These are phyloP conservation scores for Capillidium heterosporum DNA, from an alignment of 371 early-diverging fungal genomes.

Conservation along the genomic window DNA sequence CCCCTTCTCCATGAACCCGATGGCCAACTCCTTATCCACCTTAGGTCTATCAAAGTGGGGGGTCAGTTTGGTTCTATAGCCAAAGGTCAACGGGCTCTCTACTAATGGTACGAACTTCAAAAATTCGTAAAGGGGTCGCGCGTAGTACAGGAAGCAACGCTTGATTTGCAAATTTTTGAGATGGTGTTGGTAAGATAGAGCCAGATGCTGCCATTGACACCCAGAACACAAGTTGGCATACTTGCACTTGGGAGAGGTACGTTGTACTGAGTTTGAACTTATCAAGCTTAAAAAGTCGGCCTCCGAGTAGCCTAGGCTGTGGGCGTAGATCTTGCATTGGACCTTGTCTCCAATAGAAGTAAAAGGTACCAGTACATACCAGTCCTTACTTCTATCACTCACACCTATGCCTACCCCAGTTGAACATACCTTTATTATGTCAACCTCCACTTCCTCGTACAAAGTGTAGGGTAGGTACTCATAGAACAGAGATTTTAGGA, in stretches of 20 bases:
- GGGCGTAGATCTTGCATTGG: background rate
- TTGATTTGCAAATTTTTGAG: constrained; percentile 27
- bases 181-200: constrained; percentile 28
- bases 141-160: constrained; percentile 19
- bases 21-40: constrained; percentile 13
- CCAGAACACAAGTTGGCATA: constrained; percentile 35
- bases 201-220: constrained; percentile 36
- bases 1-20: constrained; percentile 34
- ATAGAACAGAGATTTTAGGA: background rate
- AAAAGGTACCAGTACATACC: constrained; percentile 4
- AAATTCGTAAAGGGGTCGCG: background rate
- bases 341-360: background rate
- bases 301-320: constrained; percentile 26
- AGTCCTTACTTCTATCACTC: background rate
- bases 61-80: constrained; percentile 40
- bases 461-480: background rate
- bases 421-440: background rate
- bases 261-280: constrained; percentile 13
- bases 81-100: constrained; percentile 23
- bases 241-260: constrained; percentile 27
- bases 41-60: constrained; percentile 30
- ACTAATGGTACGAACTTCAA: background rate
- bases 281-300: constrained; percentile 29
- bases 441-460: background rate
- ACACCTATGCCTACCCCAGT: constrained; percentile 1